A percentile compares a stretch with the other conserved stretches of the same genome.
These are phyloP conservation scores for Allantophomopsis cytisporea DNA, from an alignment of 2,329 filamentous ascomycete genomes.

Conservation along the genomic window DNA sequence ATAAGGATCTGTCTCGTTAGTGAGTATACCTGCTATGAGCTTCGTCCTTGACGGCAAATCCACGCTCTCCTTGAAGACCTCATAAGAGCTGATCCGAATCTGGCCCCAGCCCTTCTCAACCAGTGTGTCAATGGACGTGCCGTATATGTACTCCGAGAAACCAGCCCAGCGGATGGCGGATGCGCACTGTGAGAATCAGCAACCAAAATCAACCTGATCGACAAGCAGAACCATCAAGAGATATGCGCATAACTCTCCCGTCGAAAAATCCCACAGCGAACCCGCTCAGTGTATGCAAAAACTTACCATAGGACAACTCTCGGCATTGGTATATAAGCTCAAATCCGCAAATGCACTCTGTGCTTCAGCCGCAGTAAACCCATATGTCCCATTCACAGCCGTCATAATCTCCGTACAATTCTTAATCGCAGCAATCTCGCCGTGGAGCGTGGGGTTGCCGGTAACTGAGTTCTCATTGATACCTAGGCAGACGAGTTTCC, in stretches of 20 bases:
- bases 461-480: conserved; percentile 28
- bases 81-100: conserved; percentile 29
- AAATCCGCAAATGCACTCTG: conserved; percentile 29
- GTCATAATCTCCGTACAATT: conserved; percentile 36
- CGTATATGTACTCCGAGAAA: conserved; percentile 40
- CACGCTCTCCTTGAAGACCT: conserved; percentile 30
- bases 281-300: too few relatives aligned
- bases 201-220: not conserved
- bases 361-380: conserved; percentile 24
- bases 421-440: conserved; percentile 35
- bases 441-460: conserved; percentile 39
- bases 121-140: conserved; percentile 32
- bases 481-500: conserved; percentile 33
- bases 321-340: conserved; percentile 41
- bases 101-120: conserved; percentile 34
- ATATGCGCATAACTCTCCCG: not conserved
- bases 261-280: too few relatives aligned
- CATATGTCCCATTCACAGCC: conserved; percentile 28
- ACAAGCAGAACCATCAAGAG: not conserved
- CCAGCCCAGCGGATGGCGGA: conserved; percentile 40
- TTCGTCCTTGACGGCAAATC: conserved; percentile 21
- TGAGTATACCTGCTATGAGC: conserved; percentile 29
- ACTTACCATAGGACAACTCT: conserved; percentile 36
- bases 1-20: conserved; percentile 36
- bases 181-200: conserved; percentile 25